Evolutionary conservation across 441 rosid genomes (phyloP), one percentile per base, ranked within the genome.

Genomic region (Eugenia klotzschiana): DNA sequence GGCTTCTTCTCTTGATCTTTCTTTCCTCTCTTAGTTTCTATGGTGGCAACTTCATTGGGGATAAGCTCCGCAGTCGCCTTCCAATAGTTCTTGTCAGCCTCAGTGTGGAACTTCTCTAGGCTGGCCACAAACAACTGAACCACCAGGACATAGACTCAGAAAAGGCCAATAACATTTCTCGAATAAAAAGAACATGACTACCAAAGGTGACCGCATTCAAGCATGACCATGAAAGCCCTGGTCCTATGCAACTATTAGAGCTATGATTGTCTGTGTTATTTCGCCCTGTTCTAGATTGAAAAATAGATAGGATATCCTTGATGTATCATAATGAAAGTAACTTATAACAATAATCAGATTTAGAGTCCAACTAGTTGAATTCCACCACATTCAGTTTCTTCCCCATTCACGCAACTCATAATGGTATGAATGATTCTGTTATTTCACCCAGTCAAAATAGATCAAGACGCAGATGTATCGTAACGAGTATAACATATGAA

Each of bases 61-160:
- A 95, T 90, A 82, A 96, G 94, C 84, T 95, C 97, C 2, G 94
- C 94, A 20, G 95, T 96, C 27, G 95, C 91, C 91, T 94, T 93
- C 98, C 98, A 96, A 87, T 95, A 96, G 56, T 92, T 87, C 90
- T 93, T 92, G 85, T 94, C 92, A 29, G 93, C 94, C 83, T 96
- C 96, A 0, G 90, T 86, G 55, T 94, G 92, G 82, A 96, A 96
- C 86, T 92, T 94, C 88, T 90, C 92, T 52, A 86, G 93, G 79
- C 86, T 90, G 57, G 89, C 93, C 87, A 92, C 54, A 81, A 87
- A 88, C 74, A 95, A 73, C 98, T 96, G 89, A 82, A 26, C 83
- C 51, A 84, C 13, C 41, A 9, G 43, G 43, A 60, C 52, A 37
- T 54, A 15, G 16, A 10, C 27, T 14, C 41, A 29, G 2, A 29